Evolutionary conservation across 192 early-diverging fungal genomes (phyloP).

Genomic region (Coemansia sp.): DNA sequence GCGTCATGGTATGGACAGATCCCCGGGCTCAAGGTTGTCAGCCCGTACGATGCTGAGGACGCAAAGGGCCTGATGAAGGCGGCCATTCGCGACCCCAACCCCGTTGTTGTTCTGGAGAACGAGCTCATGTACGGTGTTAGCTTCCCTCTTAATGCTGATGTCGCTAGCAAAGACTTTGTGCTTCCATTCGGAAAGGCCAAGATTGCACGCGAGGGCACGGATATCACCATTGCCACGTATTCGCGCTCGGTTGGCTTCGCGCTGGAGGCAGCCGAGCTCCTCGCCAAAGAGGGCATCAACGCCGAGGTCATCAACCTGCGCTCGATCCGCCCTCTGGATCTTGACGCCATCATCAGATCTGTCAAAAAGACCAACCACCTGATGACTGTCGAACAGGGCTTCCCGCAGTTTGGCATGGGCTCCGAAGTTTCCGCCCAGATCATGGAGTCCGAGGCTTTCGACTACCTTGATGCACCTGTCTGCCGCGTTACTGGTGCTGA

Average conservation of each 20-base stretch:
- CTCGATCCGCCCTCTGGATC: constrained; percentile 94
- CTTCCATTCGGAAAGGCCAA: constrained; percentile 97
- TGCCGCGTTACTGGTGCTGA: constrained; percentile 94
- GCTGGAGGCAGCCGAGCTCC: constrained; percentile 83
- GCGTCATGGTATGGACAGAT: constrained; percentile 98
- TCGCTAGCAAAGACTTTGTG: constrained; percentile 77
- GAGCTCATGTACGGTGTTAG: constrained; percentile 95
- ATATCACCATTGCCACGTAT: constrained; percentile 93
- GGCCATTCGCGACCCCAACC: constrained; percentile 97
- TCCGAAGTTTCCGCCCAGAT: constrained; percentile 93
- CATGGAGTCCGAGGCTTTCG: constrained; percentile 96
- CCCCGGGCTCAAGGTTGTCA: constrained; percentile 95
- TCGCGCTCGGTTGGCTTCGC: constrained; percentile 84
- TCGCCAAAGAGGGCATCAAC: constrained; percentile 78
- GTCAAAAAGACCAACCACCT: constrained; percentile 98
- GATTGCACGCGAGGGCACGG: constrained; percentile 74
- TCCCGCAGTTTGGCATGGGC: constrained; percentile 92
- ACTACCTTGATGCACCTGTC: constrained; percentile 94
- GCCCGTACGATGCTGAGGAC: constrained; percentile 95
- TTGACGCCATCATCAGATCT: constrained; percentile 85
- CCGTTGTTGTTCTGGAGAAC: constrained; percentile 94
- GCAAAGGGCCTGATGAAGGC: constrained; percentile 97
- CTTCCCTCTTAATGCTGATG: constrained; percentile 82
- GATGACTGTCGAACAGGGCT: constrained; percentile 94
- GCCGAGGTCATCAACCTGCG: constrained; percentile 97